These are phyloP conservation scores for Blastobotrys proliferans DNA, from an alignment of 1,139 yeast species.

Conservation along the genomic window DNA sequence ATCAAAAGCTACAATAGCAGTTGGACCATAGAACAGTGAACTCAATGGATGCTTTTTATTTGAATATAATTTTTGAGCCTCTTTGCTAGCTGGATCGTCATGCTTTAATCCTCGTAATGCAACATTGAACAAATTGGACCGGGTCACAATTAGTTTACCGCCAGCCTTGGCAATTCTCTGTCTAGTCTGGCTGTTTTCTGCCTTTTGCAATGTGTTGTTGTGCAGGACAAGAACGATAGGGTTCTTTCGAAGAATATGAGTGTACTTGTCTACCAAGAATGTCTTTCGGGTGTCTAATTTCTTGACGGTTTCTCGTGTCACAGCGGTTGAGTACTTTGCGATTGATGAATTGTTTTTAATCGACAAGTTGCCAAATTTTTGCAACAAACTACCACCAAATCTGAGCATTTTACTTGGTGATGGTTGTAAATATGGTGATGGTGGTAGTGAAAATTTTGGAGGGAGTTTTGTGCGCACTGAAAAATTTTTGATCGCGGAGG, in stretches of 20 bases:
- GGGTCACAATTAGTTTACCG: constrained; percentile 61
- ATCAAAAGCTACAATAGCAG: constrained; percentile 71
- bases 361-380: not conserved
- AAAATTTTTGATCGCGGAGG: too few relatives aligned
- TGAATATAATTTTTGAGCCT: constrained; percentile 39
- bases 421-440: not conserved
- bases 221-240: constrained; percentile 73
- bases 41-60: constrained; percentile 55
- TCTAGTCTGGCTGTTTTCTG: constrained; percentile 63
- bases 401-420: constrained; percentile 2
- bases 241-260: constrained; percentile 60
- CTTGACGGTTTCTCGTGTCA: constrained; percentile 27
- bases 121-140: constrained; percentile 66
- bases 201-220: constrained; percentile 72
- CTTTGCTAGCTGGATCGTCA: constrained; percentile 70
- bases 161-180: constrained; percentile 59
- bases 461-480: not conserved
- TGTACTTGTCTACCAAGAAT: constrained; percentile 73
- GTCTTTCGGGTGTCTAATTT: constrained; percentile 56
- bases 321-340: not conserved
- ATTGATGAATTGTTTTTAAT: not conserved
- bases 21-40: constrained; percentile 75
- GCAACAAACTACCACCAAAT: not conserved
- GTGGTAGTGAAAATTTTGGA: not conserved
- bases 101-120: constrained; percentile 68